Conservation (phyloP, 768 basidiomycete species). For the Lactarius sanguifluus region DNA sequence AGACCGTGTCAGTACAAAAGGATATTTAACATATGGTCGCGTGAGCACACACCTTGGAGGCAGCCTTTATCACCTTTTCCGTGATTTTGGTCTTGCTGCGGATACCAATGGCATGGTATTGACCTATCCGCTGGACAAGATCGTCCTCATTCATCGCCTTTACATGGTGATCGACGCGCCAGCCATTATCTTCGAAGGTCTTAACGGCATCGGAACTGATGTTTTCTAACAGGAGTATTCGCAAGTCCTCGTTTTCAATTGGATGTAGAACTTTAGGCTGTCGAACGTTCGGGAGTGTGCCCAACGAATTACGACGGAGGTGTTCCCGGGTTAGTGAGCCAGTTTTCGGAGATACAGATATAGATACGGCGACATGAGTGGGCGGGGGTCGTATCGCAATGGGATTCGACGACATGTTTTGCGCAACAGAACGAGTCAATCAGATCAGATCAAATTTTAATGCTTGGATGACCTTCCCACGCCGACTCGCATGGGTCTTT, state of each 20-base stretch:
- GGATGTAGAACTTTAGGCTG: constrained; percentile 77
- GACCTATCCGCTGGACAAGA: constrained; percentile 76
- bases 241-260: constrained; percentile 75
- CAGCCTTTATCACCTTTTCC: constrained; percentile 80
- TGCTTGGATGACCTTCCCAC: constrained; percentile 8
- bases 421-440: background rate
- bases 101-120: constrained; percentile 94
- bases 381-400: constrained; percentile 44
- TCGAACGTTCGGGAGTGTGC: constrained; percentile 39
- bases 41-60: constrained; percentile 61
- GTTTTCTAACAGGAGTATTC: constrained; percentile 89
- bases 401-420: constrained; percentile 46
- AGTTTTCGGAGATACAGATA: constrained; percentile 55
- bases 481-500: constrained; percentile 53
- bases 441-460: background rate
- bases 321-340: constrained; percentile 38
- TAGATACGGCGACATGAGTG: constrained; percentile 46
- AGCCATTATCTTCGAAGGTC: constrained; percentile 78
- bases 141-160: constrained; percentile 92
- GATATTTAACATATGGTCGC: background rate
- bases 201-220: constrained; percentile 89
- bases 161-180: constrained; percentile 85
- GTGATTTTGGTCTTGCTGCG: constrained; percentile 98
- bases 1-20: background rate
- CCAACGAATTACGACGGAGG: constrained; percentile 32